A percentile compares a stretch with the other conserved stretches of the same genome.
phyloP scores from a whole-genome alignment of 108 stramenopile species.

The Nitzschia sp. region DNA sequence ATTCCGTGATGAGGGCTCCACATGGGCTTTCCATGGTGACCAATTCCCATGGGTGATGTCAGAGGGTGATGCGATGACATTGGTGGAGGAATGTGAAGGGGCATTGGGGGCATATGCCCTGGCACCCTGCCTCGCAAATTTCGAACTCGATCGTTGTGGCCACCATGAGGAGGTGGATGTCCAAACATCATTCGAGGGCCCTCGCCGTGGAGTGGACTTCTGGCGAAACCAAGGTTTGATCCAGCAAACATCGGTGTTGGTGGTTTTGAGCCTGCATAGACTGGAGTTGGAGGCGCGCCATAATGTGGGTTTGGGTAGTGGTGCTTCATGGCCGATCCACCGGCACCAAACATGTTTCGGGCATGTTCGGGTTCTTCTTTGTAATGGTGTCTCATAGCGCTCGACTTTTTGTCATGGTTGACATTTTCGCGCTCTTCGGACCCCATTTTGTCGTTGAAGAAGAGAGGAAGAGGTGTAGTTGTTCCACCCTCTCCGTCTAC shows the following conservation, averaged over 20 bases:
- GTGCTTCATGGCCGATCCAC: slow-evolving; percentile 16
- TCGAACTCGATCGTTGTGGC: slow-evolving; percentile 63
- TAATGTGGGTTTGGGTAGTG: slow-evolving; percentile 16
- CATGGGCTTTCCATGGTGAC: slow-evolving; percentile 30
- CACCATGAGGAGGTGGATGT: slow-evolving; percentile 39
- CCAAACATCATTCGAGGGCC: slow-evolving; percentile 30
- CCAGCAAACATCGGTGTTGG: slow-evolving; percentile 30
- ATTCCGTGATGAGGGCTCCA: slow-evolving; percentile 56
- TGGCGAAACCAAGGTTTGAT: slow-evolving; percentile 34
- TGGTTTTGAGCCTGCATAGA: slow-evolving; percentile 35
- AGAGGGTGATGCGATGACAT: slow-evolving; percentile 71
- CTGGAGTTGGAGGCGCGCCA: slow-evolving; percentile 41
- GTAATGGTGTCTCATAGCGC: not conserved
- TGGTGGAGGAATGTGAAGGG: slow-evolving; percentile 71
- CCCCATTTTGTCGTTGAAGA: slow-evolving; percentile 37
- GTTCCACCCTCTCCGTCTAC: slow-evolving; percentile 47
- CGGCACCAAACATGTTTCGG: slow-evolving; percentile 25
- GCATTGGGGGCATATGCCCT: slow-evolving; percentile 61
- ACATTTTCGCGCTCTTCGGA: slow-evolving; percentile 50
- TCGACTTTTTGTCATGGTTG: slow-evolving; percentile 19
- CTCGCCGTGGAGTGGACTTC: slow-evolving; percentile 49
- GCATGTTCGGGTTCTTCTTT: slow-evolving; percentile 29
- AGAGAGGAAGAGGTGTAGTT: slow-evolving; percentile 70
- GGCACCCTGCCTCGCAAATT: slow-evolving; percentile 78
- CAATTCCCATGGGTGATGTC: slow-evolving; percentile 69